A percentile compares a stretch with the other conserved stretches of the same genome.
Conservation (phyloP, 2,329 filamentous ascomycete genomes). For the Claviceps purpurea region DNA sequence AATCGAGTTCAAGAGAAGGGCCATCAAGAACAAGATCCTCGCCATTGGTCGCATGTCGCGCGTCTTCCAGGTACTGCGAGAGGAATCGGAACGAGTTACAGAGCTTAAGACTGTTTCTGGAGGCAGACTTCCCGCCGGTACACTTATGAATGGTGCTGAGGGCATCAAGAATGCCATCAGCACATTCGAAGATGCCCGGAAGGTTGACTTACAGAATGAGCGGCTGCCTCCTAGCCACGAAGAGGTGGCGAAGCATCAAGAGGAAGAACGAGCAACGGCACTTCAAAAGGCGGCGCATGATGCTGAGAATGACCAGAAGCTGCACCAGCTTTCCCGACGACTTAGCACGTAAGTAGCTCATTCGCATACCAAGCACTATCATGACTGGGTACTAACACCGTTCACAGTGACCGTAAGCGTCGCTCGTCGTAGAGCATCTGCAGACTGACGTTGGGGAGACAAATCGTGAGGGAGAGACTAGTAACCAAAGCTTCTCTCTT, state of each 20-base stretch:
- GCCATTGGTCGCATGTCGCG: constrained; percentile 92
- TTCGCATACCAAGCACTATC: no score
- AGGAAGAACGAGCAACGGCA: constrained; percentile 69
- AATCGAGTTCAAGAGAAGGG: constrained; percentile 84
- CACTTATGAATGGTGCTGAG: constrained; percentile 93
- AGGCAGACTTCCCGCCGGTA: constrained; percentile 83
- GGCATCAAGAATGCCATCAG: constrained; percentile 98
- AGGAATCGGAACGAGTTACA: constrained; percentile 92
- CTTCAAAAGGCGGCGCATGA: constrained; percentile 76
- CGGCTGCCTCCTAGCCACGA: constrained; percentile 83
- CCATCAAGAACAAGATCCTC: constrained; percentile 99
- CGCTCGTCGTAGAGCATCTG: constrained; percentile 5
- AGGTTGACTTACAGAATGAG: constrained; percentile 96
- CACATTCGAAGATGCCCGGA: constrained; percentile 90
- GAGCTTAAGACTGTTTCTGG: constrained; percentile 95
- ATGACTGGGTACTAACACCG: neutral
- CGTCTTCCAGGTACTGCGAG: constrained; percentile 94
- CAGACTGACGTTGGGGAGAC: neutral
- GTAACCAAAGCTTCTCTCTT: neutral
- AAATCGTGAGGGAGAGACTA: neutral
- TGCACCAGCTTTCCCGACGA: constrained; percentile 76
- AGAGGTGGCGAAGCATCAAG: constrained; percentile 72
- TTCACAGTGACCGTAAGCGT: constrained; percentile 20
- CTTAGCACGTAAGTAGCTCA: constrained; percentile 75
- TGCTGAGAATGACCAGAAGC: constrained; percentile 79